phyloP scores from a whole-genome alignment of 768 basidiomycete genomes.

The Mrakia blollopis region DNA sequence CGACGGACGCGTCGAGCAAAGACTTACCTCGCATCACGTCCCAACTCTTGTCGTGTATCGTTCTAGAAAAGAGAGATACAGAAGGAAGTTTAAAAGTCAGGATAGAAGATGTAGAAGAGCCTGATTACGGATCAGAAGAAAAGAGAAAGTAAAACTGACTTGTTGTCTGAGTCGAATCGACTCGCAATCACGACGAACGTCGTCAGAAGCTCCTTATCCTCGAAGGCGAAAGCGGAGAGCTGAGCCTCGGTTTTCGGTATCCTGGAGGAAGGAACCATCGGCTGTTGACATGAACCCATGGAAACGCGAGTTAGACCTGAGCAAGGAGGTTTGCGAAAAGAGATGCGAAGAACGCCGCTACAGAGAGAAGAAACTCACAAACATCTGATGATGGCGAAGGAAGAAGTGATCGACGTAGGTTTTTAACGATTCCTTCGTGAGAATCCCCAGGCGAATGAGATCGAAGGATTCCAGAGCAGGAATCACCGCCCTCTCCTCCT shows the following conservation, averaged over 20 bases:
- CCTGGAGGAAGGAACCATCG: conserved; percentile 32
- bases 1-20: background rate
- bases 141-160: background rate
- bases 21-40: conserved; percentile 8
- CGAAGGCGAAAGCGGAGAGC: conserved; percentile 30
- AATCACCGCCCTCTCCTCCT: background rate
- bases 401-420: conserved; percentile 35
- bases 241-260: conserved; percentile 33
- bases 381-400: conserved; percentile 33
- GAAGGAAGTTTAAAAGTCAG: background rate
- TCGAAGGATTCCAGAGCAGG: conserved; percentile 25
- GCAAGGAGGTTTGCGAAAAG: too few relatives aligned
- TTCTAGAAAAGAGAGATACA: background rate
- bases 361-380: conserved; percentile 6
- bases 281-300: background rate
- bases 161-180: conserved; percentile 28
- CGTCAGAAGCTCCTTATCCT: conserved; percentile 35
- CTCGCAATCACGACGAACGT: conserved; percentile 34
- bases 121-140: background rate
- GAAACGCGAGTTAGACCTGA: background rate
- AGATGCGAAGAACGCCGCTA: background rate
- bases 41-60: conserved; percentile 32
- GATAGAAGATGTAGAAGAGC: background rate
- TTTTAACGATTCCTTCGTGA: conserved; percentile 24
- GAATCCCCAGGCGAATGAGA: conserved; percentile 29